Conservation (phyloP, 2,329 filamentous ascomycete species). For the Chalaropsis ovoidea region DNA sequence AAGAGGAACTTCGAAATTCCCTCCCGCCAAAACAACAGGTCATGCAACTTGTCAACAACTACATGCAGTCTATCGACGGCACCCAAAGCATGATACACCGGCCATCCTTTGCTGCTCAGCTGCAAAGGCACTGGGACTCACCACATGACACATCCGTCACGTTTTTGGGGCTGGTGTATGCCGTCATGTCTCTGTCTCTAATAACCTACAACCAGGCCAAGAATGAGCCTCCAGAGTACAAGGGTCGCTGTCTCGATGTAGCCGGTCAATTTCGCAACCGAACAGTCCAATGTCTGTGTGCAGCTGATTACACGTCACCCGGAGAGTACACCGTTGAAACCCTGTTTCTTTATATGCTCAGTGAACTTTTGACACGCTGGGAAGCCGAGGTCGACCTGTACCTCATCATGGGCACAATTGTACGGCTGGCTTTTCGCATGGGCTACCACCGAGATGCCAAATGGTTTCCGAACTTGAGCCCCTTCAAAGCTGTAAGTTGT, state of each 20-base stretch:
- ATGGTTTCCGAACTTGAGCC: constrained; percentile 60
- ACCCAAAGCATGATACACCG: constrained; percentile 68
- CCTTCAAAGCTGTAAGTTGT: constrained; percentile 55
- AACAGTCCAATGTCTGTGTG: constrained; percentile 67
- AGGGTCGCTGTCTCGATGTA: constrained; percentile 51
- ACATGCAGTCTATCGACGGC: constrained; percentile 73
- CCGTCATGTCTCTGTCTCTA: constrained; percentile 66
- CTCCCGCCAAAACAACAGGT: constrained; percentile 73
- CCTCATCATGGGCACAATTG: constrained; percentile 47
- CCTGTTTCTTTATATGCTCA: constrained; percentile 63
- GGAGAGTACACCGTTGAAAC: constrained; percentile 69
- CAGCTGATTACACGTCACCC: constrained; percentile 67
- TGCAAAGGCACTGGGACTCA: constrained; percentile 57
- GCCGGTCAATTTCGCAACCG: constrained; percentile 57
- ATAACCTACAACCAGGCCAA: constrained; percentile 70
- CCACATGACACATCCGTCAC: constrained; percentile 62
- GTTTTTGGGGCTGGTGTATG: constrained; percentile 69
- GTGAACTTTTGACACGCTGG: constrained; percentile 62
- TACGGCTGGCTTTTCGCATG: constrained; percentile 54
- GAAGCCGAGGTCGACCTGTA: constrained; percentile 62
- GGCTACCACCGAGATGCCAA: constrained; percentile 69
- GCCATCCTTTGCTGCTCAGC: constrained; percentile 71
- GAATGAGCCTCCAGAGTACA: constrained; percentile 70
- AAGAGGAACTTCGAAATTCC: constrained; percentile 64
- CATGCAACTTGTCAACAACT: constrained; percentile 76